Conservation (phyloP, 2,329 filamentous ascomycete genomes). For the Cladophialophora chaetospira region DNA sequence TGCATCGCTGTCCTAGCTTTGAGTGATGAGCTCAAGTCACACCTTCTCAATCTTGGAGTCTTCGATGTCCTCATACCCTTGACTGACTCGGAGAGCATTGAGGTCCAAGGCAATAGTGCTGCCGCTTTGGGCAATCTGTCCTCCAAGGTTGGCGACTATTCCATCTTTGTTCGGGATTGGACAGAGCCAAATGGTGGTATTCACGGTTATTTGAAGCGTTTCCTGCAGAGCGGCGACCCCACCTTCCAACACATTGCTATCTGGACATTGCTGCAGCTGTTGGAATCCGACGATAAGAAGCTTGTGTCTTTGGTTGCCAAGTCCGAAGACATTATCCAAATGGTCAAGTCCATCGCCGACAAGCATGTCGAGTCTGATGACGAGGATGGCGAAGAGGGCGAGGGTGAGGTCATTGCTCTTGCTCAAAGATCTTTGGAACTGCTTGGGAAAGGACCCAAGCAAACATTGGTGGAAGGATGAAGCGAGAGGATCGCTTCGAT, state of each 20-base stretch:
- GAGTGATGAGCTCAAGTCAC: conserved; percentile 91
- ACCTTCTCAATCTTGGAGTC: conserved; percentile 86
- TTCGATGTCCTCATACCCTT: conserved; percentile 96
- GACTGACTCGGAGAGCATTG: conserved; percentile 92
- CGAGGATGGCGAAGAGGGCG: conserved; percentile 83
- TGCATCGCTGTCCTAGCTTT: conserved; percentile 94
- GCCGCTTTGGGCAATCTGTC: conserved; percentile 94
- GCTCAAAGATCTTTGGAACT: conserved; percentile 88
- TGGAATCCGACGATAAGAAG: conserved; percentile 90
- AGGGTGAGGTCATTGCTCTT: conserved; percentile 88
- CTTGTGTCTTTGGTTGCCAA: conserved; percentile 87
- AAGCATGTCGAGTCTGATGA: conserved; percentile 85
- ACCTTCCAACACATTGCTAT: conserved; percentile 99
- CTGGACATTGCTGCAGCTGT: conserved; percentile 92
- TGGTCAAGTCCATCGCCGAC: conserved; percentile 89
- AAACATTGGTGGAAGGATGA: conserved; percentile 76
- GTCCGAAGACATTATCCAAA: conserved; percentile 85
- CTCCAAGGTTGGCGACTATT: conserved; percentile 97
- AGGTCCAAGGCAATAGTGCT: conserved; percentile 97
- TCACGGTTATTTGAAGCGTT: conserved; percentile 89
- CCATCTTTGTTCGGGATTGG: conserved; percentile 95
- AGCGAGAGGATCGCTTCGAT: background rate
- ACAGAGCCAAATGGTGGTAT: conserved; percentile 89
- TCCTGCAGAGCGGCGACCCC: conserved; percentile 89
- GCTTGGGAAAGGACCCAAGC: conserved; percentile 75